Percentiles rank a stretch among this genome's conserved stretches.
Evolutionary conservation across 805 yeast genomes (phyloP).

Genomic region (Schwanniomyces vanrijiae): DNA sequence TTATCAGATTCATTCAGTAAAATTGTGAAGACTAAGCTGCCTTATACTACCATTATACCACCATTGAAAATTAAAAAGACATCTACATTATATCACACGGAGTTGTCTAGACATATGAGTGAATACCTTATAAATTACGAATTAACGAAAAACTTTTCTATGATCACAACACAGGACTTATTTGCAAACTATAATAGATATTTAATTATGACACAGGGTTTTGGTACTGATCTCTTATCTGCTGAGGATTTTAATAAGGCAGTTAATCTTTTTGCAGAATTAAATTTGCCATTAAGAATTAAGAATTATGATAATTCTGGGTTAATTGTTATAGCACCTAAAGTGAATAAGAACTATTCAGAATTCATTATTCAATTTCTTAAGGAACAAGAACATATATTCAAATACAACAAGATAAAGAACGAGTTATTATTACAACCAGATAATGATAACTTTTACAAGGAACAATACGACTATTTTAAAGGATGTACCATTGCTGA

Average conservation of each 20-base stretch:
- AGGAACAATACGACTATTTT: constrained; percentile 21
- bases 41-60: constrained; percentile 17
- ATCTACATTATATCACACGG: constrained; percentile 51
- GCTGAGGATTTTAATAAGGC: constrained; percentile 69
- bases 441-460: constrained; percentile 14
- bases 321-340: constrained; percentile 30
- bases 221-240: constrained; percentile 63
- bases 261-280: constrained; percentile 51
- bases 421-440: constrained; percentile 17
- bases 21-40: constrained; percentile 12
- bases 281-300: constrained; percentile 57
- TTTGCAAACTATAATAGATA: constrained; percentile 43
- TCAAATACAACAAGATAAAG: constrained; percentile 22
- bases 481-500: constrained; percentile 39
- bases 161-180: constrained; percentile 42
- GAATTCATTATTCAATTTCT: constrained; percentile 24
- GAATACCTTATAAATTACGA: constrained; percentile 54
- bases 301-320: constrained; percentile 34
- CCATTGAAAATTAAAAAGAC: constrained; percentile 36
- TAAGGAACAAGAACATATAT: constrained; percentile 20
- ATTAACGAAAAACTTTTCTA: constrained; percentile 31
- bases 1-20: constrained; percentile 48
- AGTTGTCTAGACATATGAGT: constrained; percentile 75
- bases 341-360: constrained; percentile 26
- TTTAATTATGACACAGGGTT: constrained; percentile 35